phyloP scores from a whole-genome alignment of 192 early-diverging fungal genomes.

The Haplosporangium gracile region DNA sequence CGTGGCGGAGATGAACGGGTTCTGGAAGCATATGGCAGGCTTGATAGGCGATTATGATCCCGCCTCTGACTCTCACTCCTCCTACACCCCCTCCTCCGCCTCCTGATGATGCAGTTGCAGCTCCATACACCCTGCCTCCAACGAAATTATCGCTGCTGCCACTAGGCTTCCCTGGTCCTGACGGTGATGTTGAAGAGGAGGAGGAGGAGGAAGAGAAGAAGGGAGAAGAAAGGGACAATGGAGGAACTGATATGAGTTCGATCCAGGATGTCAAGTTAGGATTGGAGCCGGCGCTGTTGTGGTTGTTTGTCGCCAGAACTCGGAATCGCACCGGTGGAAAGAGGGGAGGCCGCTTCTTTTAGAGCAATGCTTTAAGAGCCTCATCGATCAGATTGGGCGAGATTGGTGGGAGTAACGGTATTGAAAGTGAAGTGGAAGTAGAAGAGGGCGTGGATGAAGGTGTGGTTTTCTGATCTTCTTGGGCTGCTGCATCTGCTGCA shows the following conservation, averaged over 20 bases:
- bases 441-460: neutral
- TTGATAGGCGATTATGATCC: neutral
- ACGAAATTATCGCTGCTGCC: neutral
- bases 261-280: neutral
- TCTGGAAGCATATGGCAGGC: slow-evolving; percentile 22
- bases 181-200: neutral
- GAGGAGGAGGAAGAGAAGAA: no score
- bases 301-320: neutral
- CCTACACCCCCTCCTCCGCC: neutral
- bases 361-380: neutral
- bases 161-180: neutral
- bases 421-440: neutral
- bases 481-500: neutral
- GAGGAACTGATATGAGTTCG: neutral
- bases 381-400: neutral
- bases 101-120: neutral
- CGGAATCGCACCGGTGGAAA: neutral
- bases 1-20: neutral
- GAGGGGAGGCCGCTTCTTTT: neutral
- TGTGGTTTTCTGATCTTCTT: neutral
- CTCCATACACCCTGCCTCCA: neutral
- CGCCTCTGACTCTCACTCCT: neutral
- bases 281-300: neutral
- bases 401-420: neutral
- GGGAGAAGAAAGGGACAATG: neutral